A percentile compares a stretch with the other conserved stretches of the same genome.
Conservation (phyloP, 1,284 basidiomycete species). For the Heterobasidion irregulare region DNA sequence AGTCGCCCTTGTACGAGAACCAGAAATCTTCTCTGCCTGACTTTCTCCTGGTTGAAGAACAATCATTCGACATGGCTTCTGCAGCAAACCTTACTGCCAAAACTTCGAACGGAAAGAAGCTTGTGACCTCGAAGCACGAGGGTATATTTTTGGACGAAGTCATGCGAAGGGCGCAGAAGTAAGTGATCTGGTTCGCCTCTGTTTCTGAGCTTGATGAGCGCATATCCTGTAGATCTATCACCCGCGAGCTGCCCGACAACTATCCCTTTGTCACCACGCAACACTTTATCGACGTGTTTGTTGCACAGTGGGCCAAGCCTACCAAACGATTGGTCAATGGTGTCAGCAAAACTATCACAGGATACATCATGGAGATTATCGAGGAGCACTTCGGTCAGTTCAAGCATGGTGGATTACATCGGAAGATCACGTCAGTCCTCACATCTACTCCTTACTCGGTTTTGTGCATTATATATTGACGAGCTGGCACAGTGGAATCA, state of each 20-base stretch:
- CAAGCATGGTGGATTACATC: constrained; percentile 42
- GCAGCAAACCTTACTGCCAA: too few relatives aligned
- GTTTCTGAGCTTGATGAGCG: neutral
- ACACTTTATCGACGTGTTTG: constrained; percentile 36
- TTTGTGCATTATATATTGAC: constrained; percentile 13
- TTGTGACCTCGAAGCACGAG: too few relatives aligned
- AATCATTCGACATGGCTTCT: too few relatives aligned
- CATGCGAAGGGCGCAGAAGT: too few relatives aligned
- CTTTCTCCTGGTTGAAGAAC: too few relatives aligned
- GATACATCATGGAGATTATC: constrained; percentile 34
- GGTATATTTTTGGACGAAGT: too few relatives aligned
- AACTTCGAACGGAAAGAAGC: too few relatives aligned
- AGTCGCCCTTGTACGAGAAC: too few relatives aligned
- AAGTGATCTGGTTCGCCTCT: neutral
- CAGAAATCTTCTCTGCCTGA: too few relatives aligned
- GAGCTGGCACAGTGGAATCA: constrained; percentile 26
- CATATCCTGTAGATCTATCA: constrained; percentile 39
- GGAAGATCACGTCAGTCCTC: constrained; percentile 40
- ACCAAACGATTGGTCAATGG: constrained; percentile 37
- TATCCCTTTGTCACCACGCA: constrained; percentile 56
- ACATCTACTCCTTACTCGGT: neutral
- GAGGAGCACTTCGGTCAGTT: constrained; percentile 41
- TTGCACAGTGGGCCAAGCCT: constrained; percentile 41
- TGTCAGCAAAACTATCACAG: constrained; percentile 29
- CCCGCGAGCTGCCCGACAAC: constrained; percentile 59